Conservation (phyloP, 257 asterid genomes). For the Przewalskia tangutica region DNA sequence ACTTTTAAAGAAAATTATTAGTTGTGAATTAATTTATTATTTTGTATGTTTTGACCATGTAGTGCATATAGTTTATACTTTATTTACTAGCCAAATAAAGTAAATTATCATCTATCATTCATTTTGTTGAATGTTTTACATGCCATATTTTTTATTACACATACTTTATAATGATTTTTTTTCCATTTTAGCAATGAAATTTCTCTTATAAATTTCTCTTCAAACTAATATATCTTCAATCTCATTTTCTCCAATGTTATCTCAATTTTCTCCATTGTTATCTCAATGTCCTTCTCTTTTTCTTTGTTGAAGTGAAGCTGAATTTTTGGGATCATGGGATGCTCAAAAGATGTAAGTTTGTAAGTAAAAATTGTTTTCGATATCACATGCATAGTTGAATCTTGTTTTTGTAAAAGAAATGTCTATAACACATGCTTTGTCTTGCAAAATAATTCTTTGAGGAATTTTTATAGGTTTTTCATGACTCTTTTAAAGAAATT, state of each 20-base stretch:
- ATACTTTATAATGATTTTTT: not conserved
- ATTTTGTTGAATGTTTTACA: not conserved
- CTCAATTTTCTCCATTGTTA: not conserved
- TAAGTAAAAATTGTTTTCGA: no score
- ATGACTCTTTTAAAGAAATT: no score
- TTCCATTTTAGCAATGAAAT: not conserved
- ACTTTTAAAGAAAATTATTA: not conserved
- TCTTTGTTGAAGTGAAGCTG: not conserved
- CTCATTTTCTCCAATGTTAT: no score
- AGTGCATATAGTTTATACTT: not conserved
- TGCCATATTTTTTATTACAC: not conserved
- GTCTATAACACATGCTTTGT: not conserved
- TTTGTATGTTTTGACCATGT: not conserved
- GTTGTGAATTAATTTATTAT: not conserved
- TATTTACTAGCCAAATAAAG: not conserved
- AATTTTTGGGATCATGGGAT: conserved; percentile 1
- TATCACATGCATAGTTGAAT: not conserved
- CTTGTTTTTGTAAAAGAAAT: not conserved
- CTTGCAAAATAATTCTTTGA: not conserved
- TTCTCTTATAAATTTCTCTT: not conserved
- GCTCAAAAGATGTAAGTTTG: conserved; percentile 2
- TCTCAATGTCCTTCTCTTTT: not conserved
- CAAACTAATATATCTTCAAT: not conserved
- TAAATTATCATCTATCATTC: no score
- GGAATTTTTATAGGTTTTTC: no score